Percentiles rank a stretch among this genome's conserved stretches.
These are phyloP conservation scores for Didymella glomerata DNA, from an alignment of 2,329 filamentous ascomycete species.

Conservation along the genomic window DNA sequence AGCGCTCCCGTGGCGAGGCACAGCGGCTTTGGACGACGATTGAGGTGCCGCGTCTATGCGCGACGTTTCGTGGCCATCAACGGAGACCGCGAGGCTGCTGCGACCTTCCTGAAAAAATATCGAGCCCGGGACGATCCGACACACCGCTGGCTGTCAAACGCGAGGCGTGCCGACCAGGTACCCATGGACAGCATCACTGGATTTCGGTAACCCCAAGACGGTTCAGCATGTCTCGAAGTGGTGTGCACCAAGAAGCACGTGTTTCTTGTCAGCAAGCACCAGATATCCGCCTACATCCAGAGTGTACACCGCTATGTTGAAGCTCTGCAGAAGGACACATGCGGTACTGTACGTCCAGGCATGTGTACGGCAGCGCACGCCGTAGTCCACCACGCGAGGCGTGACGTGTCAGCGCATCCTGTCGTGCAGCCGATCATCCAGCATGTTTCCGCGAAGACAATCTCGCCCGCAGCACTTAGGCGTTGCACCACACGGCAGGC, in stretches of 20 bases:
- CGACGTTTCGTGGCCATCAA: not conserved
- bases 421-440: conserved; percentile 4
- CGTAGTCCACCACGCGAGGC: not conserved
- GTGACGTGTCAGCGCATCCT: conserved; percentile 4
- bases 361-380: not conserved
- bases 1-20: conserved; percentile 5
- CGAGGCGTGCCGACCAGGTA: conserved; percentile 8
- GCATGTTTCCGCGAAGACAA: not conserved
- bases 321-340: not conserved
- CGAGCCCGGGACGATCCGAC: conserved; percentile 3
- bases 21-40: not conserved
- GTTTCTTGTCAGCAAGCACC: not conserved
- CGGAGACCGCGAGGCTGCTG: not conserved
- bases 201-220: conserved; percentile 1
- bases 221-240: not conserved
- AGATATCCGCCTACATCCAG: not conserved
- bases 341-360: too few relatives aligned
- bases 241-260: conserved; percentile 1
- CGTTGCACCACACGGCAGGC: not conserved
- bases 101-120: not conserved
- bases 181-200: conserved; percentile 7
- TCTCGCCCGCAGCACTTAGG: not conserved
- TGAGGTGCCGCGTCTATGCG: conserved; percentile 15
- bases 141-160: conserved; percentile 12
- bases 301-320: not conserved